Base-by-base conservation (phyloP, 495 filamentous ascomycete species). In the Beverwykella pulmonaria region DNA sequence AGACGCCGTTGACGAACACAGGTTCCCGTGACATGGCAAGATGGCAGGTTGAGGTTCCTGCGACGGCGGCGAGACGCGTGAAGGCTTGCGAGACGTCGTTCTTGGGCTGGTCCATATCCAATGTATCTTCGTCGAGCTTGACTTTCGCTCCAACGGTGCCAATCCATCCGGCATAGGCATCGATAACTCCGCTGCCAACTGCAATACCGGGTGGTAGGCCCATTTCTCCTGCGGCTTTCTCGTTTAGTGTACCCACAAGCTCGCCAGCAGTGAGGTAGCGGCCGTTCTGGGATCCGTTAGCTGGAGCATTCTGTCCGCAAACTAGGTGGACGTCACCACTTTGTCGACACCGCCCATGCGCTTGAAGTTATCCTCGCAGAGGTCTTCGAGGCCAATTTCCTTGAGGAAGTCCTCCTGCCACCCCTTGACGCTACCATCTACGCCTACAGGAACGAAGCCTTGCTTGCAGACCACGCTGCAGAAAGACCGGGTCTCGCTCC, bases 151-250 rank as follows among this genome's bases (percentile, higher is more conserved):
- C 93, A n/a, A 98, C 94, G 2, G 93, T 97, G 39, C 94, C 94
- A 63, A 98, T 91, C 94, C 94, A 98, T 25, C 94, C 94, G 19
- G 94, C 94, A 75, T 98, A 98, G 5, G 94, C 93, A 78, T 98
- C 94, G 67, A 98, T 98, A 39, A 98, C 94, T 74, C 93, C 92
- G 69, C 90, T 94, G 20, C 94, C 94, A 62, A 98, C 88, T 17
- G 94, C 92, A 71, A 95, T 93, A 9, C 93, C 94, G 5, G 89
- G 79, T 1, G 87, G 88, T n/a, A 98, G 80, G 2, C 94, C 94
- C 57, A 98, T 83, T 20, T 97, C 89, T 44, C 81, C 75, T 17
- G 89, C 91, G 19, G 94, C 92, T 67, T 89, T 91, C 61, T 92
- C 90, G 65, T 88, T 92, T 36, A 98, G 81, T 5, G 84, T 86